These are phyloP conservation scores for Prototheca stagnorum DNA, from an alignment of 163 green algal species.

Conservation along the genomic window DNA sequence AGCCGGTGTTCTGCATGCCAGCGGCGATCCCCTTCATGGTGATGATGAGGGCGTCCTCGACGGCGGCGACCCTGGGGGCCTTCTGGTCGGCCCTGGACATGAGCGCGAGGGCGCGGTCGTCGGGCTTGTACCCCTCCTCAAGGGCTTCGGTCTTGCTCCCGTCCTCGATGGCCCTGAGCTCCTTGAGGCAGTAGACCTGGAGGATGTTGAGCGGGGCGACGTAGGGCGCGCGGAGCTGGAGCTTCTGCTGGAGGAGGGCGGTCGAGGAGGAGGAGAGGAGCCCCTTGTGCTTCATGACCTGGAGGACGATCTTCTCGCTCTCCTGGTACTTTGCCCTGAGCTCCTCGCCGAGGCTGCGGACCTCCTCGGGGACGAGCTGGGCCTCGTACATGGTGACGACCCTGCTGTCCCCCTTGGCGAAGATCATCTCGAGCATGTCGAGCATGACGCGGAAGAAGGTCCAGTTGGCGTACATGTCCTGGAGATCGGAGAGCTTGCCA, in stretches of 20 bases:
- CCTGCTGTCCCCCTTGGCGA: slow-evolving; percentile 70
- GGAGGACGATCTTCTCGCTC: slow-evolving; percentile 23
- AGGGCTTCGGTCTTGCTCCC: slow-evolving; percentile 8
- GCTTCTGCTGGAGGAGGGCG: slow-evolving; percentile 57
- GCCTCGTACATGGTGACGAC: slow-evolving; percentile 63
- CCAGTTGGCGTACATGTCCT: slow-evolving; percentile 89
- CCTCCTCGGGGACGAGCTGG: slow-evolving; percentile 40
- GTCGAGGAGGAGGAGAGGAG: slow-evolving; percentile 34
- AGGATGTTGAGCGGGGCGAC: slow-evolving; percentile 82
- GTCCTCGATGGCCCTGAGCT: slow-evolving; percentile 20
- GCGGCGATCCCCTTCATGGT: slow-evolving; percentile 89
- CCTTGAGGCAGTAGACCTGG: slow-evolving; percentile 48
- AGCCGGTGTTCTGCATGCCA: slow-evolving; percentile 96
- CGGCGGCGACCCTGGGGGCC: slow-evolving; percentile 42
- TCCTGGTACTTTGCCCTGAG: slow-evolving; percentile 31
- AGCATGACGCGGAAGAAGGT: slow-evolving; percentile 86
- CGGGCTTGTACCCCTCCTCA: slow-evolving; percentile 25
- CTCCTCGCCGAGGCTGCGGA: slow-evolving; percentile 52
- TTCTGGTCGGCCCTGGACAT: slow-evolving; percentile 32
- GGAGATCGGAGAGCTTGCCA: slow-evolving; percentile 20
- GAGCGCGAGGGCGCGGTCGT: slow-evolving; percentile 45
- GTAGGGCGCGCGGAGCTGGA: slow-evolving; percentile 64
- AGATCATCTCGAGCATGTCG: slow-evolving; percentile 96
- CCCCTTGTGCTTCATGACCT: slow-evolving; percentile 37
- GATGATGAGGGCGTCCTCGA: slow-evolving; percentile 83